Base-by-base conservation (phyloP, 352 stramenopile genomes). In the Pythium utonaiense region DNA sequence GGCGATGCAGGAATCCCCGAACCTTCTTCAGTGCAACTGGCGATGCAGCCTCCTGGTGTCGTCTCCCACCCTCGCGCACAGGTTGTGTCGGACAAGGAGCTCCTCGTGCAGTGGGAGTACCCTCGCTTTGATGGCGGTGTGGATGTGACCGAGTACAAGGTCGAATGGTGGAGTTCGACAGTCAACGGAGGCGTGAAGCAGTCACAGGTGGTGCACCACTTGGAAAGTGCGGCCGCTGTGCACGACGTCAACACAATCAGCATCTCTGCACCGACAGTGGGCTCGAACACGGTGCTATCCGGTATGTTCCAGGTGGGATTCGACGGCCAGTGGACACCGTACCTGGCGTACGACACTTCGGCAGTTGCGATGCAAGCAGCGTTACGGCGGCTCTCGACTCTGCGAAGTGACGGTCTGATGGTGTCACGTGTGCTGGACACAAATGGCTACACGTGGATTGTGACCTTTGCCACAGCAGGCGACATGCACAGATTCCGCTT, bases 281-380 rank as follows among this genome's bases (percentile, higher is more conserved):
- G 81, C 5, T 17, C 69, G 1, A 71, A 79, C 24, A 77, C 51
- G 13, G 83, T 70, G 51, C 56, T 93, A 0, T 73, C 70, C 1
- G 86, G 86, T 3, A 90, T 88, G 21, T 99, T 98, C 73, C 86
- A 83, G 4, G 67, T 99, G 19, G 75, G 69, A 1, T 98, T 96
- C 66, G 86, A 91, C 52, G 84, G 80, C 10, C 78, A 96, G 36
- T 91, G 75, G 57, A 98, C 86, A 3, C 68, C 71, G 19, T 86
- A 97, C 60, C 64, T 99, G 16, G 70, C 74, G 31, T 88, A 86
- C 65, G 89, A 98, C 67, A 73, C 87, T 22, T 96, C 86, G 6
- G 93, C 89, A 8, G 64, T 83, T 12, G 75, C 84, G 13, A 86
- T 99, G 67, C 77, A 93, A 48, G 57, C 60, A 1, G 76, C 70